A percentile compares a stretch with the other conserved stretches of the same genome.
Evolutionary conservation across 345 rosid genomes (phyloP).

Genomic region (Isatis tinctoria): DNA sequence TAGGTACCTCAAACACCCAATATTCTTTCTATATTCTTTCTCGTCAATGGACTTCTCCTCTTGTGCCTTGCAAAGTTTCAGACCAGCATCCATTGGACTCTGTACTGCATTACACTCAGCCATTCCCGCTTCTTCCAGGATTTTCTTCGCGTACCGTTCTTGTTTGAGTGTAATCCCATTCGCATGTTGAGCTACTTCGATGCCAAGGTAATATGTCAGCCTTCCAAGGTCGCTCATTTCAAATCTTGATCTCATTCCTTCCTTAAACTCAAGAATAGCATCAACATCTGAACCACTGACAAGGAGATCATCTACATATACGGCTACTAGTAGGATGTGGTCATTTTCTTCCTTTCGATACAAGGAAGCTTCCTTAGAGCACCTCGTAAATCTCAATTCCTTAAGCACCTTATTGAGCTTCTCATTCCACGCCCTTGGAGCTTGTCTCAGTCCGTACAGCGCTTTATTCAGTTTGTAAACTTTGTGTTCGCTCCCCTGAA

Average conservation of each 20-base stretch:
- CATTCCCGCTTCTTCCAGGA: background rate
- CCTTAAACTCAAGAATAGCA: background rate
- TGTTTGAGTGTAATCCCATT: background rate
- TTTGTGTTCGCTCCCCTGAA: no score
- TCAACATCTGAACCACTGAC: background rate
- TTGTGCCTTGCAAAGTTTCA: background rate
- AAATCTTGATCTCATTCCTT: background rate
- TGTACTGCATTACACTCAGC: background rate
- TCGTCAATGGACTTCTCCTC: background rate
- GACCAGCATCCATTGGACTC: background rate
- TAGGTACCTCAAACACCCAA: background rate
- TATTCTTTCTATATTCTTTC: background rate
- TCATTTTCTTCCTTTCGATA: no score
- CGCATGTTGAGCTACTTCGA: background rate
- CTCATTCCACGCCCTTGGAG: background rate
- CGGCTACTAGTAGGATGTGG: no score
- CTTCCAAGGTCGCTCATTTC: background rate
- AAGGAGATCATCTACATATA: background rate
- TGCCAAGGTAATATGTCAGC: background rate
- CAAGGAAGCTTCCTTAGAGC: background rate
- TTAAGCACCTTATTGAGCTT: background rate
- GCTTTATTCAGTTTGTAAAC: no score
- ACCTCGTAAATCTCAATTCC: background rate
- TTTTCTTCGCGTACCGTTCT: background rate
- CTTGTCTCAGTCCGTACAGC: background rate